A percentile compares a stretch with the other conserved stretches of the same genome.
These are phyloP conservation scores for Dalbergia oliveri DNA, from an alignment of 306 rosid genomes.

Conservation along the genomic window DNA sequence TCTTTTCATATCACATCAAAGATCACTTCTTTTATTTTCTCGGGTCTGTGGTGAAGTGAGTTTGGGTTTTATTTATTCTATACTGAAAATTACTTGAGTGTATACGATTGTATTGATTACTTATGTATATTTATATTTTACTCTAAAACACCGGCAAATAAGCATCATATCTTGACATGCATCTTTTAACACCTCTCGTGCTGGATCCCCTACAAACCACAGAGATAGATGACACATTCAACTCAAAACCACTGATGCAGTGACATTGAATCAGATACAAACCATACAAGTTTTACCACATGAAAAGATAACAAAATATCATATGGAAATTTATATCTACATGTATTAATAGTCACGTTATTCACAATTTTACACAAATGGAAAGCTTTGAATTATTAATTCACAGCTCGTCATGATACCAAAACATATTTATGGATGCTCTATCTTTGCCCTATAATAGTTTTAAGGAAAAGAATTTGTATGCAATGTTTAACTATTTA, in stretches of 20 bases:
- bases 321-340: background rate
- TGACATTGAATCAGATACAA: no score
- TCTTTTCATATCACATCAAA: no score
- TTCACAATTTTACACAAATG: background rate
- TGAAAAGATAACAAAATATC: background rate
- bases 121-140: no score
- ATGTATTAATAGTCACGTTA: background rate
- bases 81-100: no score
- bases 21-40: no score
- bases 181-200: constrained; percentile 70
- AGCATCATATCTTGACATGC: constrained; percentile 81
- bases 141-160: no score
- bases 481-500: background rate
- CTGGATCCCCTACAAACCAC: constrained; percentile 71
- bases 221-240: no score
- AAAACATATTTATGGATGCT: background rate
- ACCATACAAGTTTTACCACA: background rate
- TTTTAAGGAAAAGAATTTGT: background rate
- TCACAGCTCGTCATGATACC: background rate
- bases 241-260: no score
- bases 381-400: background rate
- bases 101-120: no score
- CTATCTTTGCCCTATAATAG: background rate
- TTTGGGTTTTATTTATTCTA: no score
- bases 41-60: no score